phyloP scores from a whole-genome alignment of 2,329 filamentous ascomycete genomes.

The Phaeosphaeria sp. region DNA sequence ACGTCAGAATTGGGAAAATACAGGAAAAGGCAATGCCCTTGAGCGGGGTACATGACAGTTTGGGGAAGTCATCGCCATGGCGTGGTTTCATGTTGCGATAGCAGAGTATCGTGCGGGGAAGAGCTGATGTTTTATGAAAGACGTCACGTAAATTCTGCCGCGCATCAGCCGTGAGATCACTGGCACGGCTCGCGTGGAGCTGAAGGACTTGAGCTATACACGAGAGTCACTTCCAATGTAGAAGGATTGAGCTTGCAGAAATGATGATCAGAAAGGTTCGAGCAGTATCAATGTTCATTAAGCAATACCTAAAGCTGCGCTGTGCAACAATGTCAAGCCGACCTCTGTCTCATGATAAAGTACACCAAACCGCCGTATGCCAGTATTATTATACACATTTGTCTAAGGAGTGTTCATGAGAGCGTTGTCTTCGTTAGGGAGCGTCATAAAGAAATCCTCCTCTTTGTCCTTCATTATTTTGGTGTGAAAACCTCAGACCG shows the following conservation, averaged over 20 bases:
- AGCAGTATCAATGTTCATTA: not conserved
- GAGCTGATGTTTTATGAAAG: not conserved
- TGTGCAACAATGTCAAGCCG: not conserved
- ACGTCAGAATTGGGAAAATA: not conserved
- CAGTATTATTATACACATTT: slow-evolving; percentile 16
- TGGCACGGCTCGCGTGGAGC: too few species aligned
- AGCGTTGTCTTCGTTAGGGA: slow-evolving; percentile 18
- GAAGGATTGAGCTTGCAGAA: not conserved
- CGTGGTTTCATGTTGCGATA: not conserved
- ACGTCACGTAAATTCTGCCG: not conserved
- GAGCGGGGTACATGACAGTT: not conserved
- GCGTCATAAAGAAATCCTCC: slow-evolving; percentile 14
- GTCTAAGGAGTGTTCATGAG: slow-evolving; percentile 17
- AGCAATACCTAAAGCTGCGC: slow-evolving; percentile 1
- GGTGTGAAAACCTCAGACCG: slow-evolving; percentile 1
- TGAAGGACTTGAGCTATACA: too few species aligned
- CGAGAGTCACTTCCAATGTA: too few species aligned
- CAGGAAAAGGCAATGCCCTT: not conserved
- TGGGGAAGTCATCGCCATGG: not conserved
- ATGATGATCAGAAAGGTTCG: not conserved
- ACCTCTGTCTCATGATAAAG: slow-evolving; percentile 1
- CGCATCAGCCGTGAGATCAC: too few species aligned
- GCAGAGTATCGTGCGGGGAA: not conserved
- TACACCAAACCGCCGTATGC: slow-evolving; percentile 4
- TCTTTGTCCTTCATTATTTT: slow-evolving; percentile 5